These are phyloP conservation scores for Ogataea nonfermentans DNA, from an alignment of 805 yeast genomes.

Conservation along the genomic window DNA sequence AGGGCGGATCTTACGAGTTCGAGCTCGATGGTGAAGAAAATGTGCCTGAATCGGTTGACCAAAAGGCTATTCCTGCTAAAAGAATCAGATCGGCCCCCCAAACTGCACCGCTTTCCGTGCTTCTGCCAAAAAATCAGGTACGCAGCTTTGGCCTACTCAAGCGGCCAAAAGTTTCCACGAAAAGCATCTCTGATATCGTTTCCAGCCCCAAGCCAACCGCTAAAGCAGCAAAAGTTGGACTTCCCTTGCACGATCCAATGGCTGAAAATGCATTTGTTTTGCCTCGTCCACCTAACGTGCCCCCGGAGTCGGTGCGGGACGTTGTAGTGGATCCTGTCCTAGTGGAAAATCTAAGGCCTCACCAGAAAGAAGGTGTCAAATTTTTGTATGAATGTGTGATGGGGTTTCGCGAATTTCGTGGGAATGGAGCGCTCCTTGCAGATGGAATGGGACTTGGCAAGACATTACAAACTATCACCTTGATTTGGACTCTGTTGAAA, in stretches of 20 bases:
- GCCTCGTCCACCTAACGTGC: conserved; percentile 16
- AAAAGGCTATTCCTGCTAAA: neutral
- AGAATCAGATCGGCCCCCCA: neutral
- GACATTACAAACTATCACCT: conserved; percentile 79
- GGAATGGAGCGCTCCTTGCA: conserved; percentile 79
- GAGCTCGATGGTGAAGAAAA: conserved; percentile 52
- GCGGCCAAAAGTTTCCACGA: conserved; percentile 5
- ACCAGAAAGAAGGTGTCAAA: conserved; percentile 80
- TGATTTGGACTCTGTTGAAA: conserved; percentile 78
- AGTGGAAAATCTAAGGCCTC: conserved; percentile 61
- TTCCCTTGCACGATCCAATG: conserved; percentile 40
- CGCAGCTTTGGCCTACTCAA: conserved; percentile 7
- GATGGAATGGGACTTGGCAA: conserved; percentile 98
- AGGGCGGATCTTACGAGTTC: conserved; percentile 59
- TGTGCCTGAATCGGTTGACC: neutral
- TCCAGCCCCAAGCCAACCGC: conserved; percentile 7
- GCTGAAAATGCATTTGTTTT: conserved; percentile 40
- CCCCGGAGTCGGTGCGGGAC: conserved; percentile 25
- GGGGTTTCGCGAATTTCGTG: conserved; percentile 55
- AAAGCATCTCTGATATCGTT: conserved; percentile 4
- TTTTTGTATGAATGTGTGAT: conserved; percentile 81
- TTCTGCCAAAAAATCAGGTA: neutral
- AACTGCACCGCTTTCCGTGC: neutral
- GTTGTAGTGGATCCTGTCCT: conserved; percentile 63
- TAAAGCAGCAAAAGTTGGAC: neutral